Evolutionary conservation across 352 stramenopile species (phyloP).

Genomic region (Phytophthora sp.): DNA sequence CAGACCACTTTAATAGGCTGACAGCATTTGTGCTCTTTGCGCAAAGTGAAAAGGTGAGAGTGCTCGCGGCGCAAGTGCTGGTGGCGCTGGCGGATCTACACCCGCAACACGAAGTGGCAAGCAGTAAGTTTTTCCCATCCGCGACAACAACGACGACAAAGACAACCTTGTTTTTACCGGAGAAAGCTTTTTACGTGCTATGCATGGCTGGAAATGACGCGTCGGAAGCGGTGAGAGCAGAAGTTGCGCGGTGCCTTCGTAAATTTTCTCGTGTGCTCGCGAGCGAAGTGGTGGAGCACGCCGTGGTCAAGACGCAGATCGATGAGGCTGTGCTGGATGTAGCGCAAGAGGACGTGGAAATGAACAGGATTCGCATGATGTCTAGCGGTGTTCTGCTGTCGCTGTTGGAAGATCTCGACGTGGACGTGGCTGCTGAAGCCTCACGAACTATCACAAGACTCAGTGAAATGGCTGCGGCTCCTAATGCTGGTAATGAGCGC

Average conservation of each 20-base stretch:
- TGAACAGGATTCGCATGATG: constrained; percentile 62
- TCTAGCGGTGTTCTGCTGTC: constrained; percentile 65
- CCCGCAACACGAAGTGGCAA: constrained; percentile 25
- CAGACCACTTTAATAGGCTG: constrained; percentile 44
- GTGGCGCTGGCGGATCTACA: constrained; percentile 31
- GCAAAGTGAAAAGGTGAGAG: constrained; percentile 31
- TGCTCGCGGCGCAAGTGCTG: constrained; percentile 43
- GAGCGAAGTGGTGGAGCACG: constrained; percentile 39
- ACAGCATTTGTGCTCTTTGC: constrained; percentile 39
- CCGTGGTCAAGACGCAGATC: constrained; percentile 60
- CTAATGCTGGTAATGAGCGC: constrained; percentile 6
- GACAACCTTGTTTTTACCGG: constrained; percentile 29
- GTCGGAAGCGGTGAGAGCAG: constrained; percentile 37
- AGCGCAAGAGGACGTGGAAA: constrained; percentile 33
- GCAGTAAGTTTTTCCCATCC: constrained; percentile 33
- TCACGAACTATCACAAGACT: constrained; percentile 51
- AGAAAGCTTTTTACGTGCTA: constrained; percentile 53
- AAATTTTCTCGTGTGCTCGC: constrained; percentile 23
- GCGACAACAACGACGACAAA: not conserved
- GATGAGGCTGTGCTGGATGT: constrained; percentile 55
- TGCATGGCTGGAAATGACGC: constrained; percentile 47
- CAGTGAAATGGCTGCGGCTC: constrained; percentile 24
- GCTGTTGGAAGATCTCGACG: constrained; percentile 58
- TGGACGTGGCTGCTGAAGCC: constrained; percentile 51
- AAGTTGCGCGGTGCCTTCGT: constrained; percentile 50